These are phyloP conservation scores for Cryphonectria radicalis DNA, from an alignment of 2,329 filamentous ascomycete species.

Conservation along the genomic window DNA sequence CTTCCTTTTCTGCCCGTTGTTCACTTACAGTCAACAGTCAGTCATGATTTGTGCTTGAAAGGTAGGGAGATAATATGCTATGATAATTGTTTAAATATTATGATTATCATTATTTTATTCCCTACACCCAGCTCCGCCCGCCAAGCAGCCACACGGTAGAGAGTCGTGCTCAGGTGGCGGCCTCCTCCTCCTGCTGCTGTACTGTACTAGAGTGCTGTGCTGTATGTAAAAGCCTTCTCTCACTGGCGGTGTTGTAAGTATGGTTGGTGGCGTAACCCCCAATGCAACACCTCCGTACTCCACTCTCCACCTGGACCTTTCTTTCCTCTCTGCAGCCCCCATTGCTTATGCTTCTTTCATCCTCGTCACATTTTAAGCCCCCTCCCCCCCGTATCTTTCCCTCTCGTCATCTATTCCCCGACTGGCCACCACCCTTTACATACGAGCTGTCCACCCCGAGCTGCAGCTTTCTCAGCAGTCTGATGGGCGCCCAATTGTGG, in stretches of 20 bases:
- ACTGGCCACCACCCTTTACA: slow-evolving; percentile 39
- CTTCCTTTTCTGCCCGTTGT: neutral
- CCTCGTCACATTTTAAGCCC: neutral
- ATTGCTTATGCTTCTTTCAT: neutral
- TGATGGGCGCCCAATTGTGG: slow-evolving; percentile 41
- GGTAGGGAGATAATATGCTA: neutral
- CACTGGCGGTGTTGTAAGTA: neutral
- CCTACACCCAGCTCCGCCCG: slow-evolving; percentile 19
- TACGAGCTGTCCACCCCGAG: slow-evolving; percentile 53
- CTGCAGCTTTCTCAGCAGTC: slow-evolving; percentile 45
- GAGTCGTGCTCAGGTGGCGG: neutral
- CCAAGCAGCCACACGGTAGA: neutral
- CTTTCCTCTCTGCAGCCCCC: neutral
- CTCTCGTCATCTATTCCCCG: slow-evolving; percentile 3
- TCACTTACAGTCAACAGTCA: no score
- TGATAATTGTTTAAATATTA: neutral
- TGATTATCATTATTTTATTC: slow-evolving; percentile 21
- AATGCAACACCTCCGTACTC: neutral
- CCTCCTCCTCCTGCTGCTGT: neutral
- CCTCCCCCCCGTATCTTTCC: neutral
- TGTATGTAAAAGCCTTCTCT: neutral
- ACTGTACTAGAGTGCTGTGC: neutral
- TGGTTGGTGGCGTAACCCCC: neutral
- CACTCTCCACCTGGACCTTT: neutral
- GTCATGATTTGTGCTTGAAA: neutral